These are phyloP conservation scores for Dendrobium catenatum DNA, from an alignment of 106 monocot genomes.

Conservation along the genomic window DNA sequence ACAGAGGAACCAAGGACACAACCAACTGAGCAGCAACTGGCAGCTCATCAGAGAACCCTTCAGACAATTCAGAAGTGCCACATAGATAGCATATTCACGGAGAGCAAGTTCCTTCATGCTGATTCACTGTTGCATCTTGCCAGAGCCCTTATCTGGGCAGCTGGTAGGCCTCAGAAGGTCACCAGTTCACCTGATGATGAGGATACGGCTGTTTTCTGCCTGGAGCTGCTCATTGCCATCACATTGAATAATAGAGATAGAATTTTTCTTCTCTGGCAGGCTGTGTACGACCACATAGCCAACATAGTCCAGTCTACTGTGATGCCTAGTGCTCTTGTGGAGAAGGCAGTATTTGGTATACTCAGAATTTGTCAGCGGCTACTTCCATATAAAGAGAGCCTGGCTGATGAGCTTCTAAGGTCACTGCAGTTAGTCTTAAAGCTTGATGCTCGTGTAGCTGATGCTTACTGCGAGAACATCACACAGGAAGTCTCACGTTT, in stretches of 20 bases:
- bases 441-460: constrained; percentile 77
- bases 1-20: constrained; percentile 53
- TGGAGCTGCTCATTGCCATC: constrained; percentile 66
- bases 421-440: constrained; percentile 69
- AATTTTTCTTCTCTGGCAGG: constrained; percentile 59
- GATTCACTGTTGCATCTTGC: constrained; percentile 57
- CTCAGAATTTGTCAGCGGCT: constrained; percentile 63
- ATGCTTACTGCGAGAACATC: constrained; percentile 80
- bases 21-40: constrained; percentile 67
- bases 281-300: constrained; percentile 57
- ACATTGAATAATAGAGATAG: constrained; percentile 75
- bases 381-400: constrained; percentile 68
- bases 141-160: constrained; percentile 51
- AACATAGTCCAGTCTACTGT: constrained; percentile 62
- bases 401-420: constrained; percentile 61
- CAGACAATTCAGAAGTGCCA: constrained; percentile 64
- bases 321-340: constrained; percentile 74
- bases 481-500: constrained; percentile 63
- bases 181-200: constrained; percentile 49
- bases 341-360: constrained; percentile 71
- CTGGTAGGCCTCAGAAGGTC: constrained; percentile 54
- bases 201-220: constrained; percentile 62
- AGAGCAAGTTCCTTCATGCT: constrained; percentile 79
- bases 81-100: constrained; percentile 64
- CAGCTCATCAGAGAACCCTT: constrained; percentile 44